Evolutionary conservation across 2,329 filamentous ascomycete species (phyloP), one percentile per base, ranked within the genome.

Genomic region (Colletotrichum plurivorum): DNA sequence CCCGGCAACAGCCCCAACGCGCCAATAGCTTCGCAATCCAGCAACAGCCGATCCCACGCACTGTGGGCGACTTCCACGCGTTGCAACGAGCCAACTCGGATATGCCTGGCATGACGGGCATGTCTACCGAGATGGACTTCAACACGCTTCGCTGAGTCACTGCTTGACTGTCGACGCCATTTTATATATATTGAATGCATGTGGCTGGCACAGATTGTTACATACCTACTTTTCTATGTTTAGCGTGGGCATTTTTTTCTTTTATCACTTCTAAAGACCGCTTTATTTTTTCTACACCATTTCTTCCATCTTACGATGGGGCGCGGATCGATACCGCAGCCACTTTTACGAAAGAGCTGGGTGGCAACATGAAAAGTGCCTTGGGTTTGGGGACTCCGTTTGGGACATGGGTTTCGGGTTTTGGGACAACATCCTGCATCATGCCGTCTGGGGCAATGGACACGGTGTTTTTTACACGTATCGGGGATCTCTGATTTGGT

Each of bases 51-150:
- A 76, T 85, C 65, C 77, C 79, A 2, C 79, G 82, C 54, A 84
- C 84, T 1, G 81, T 85, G 0, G 83, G 81, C 3, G 84, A 87
- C 57, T 88, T 87, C 58, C 85, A 87, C 27, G 81, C 82, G 1
- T 73, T 88, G 2, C 85, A 86, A 65, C 78, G 85, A 46, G 79
- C 80, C 12, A 83, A 81, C 60, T 78, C 82, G 0, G 84, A 85
- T 49, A 78, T 70, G 46, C 67, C 66, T 2, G 66, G 61, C 39
- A 58, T 72, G 53, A 59, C 70, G 8, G 54, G 70, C 49, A 71
- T 72, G 54, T 31, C 20, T 3, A 22, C 56, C 8, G 71, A 71
- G 22, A 72, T 72, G 70, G 70, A 72, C 39, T 72, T 71, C 36
- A 62, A 62, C 8, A 57, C 63, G 7, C 55, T 72, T 25, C 67